Percentiles rank a stretch among this genome's conserved stretches.
Conservation (phyloP, 2,329 filamentous ascomycete genomes). For the Apiospora malaysiana region DNA sequence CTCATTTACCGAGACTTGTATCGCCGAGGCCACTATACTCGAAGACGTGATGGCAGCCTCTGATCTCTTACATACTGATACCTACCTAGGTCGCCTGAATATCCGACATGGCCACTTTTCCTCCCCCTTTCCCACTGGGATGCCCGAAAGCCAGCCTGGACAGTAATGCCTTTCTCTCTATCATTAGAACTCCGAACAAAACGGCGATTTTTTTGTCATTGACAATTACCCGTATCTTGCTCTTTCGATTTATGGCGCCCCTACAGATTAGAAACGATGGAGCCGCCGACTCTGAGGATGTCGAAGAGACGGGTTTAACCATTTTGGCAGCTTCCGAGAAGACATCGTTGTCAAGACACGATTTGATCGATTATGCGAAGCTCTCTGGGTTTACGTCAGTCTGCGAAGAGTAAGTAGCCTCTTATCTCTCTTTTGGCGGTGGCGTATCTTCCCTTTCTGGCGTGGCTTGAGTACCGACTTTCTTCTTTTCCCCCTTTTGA, state of each 20-base stretch:
- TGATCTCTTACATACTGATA: background rate
- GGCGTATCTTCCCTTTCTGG: background rate
- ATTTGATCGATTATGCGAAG: slow-evolving; percentile 12
- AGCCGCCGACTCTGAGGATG: background rate
- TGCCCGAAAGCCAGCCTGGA: no score
- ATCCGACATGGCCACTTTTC: background rate
- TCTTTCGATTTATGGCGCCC: slow-evolving; percentile 5
- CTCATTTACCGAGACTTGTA: background rate
- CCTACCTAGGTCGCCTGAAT: background rate
- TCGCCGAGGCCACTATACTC: background rate
- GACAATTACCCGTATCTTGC: background rate
- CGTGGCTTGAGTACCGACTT: background rate
- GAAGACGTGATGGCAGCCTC: background rate
- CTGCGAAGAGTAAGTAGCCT: background rate
- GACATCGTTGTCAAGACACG: background rate
- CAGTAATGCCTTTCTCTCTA: background rate
- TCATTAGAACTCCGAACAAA: background rate
- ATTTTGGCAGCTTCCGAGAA: background rate
- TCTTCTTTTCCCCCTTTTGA: background rate
- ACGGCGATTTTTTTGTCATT: no score
- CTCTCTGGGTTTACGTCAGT: background rate
- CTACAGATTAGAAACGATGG: background rate
- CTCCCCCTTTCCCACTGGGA: background rate
- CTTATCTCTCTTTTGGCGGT: no score
- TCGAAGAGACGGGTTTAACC: background rate